Evolutionary conservation across 495 filamentous ascomycete species (phyloP).

Genomic region (Halenospora varia): DNA sequence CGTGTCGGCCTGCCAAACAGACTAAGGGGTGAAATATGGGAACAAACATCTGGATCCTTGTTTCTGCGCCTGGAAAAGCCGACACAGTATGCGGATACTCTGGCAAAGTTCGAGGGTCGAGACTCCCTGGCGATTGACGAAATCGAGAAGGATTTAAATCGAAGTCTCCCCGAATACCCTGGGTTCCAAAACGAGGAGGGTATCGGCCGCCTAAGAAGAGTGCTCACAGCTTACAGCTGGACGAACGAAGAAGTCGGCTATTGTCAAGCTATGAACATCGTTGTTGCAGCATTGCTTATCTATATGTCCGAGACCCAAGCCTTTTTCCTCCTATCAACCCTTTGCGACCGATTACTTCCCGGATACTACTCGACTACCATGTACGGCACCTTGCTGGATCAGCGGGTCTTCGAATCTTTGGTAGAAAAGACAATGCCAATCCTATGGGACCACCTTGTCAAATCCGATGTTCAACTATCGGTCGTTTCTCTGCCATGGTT

Average conservation of each 20-base stretch:
- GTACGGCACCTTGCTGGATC: slow-evolving; percentile 96
- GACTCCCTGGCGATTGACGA: slow-evolving; percentile 95
- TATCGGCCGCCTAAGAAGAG: slow-evolving; percentile 81
- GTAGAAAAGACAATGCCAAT: slow-evolving; percentile 99
- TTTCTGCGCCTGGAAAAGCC: slow-evolving; percentile 84
- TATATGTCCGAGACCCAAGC: slow-evolving; percentile 98
- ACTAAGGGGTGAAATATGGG: slow-evolving; percentile 92
- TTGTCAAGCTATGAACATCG: slow-evolving; percentile 99
- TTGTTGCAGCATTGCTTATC: slow-evolving; percentile 91
- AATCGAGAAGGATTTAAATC: slow-evolving; percentile 96
- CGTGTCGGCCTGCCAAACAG: slow-evolving; percentile 92
- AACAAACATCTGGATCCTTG: slow-evolving; percentile 84
- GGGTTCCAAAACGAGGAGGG: slow-evolving; percentile 96
- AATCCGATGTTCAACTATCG: slow-evolving; percentile 95
- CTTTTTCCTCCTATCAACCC: slow-evolving; percentile 86
- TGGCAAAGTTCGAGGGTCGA: slow-evolving; percentile 73
- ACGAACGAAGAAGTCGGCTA: slow-evolving; percentile 92
- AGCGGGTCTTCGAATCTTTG: slow-evolving; percentile 92
- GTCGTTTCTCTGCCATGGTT: slow-evolving; percentile 98
- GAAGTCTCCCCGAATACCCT: slow-evolving; percentile 93
- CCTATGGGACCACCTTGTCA: slow-evolving; percentile 93
- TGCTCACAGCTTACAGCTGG: slow-evolving; percentile 96
- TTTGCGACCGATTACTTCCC: slow-evolving; percentile 89
- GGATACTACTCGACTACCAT: slow-evolving; percentile 98
- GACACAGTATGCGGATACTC: slow-evolving; percentile 74